A percentile compares a stretch with the other conserved stretches of the same genome.
Conservation (phyloP, 2,329 filamentous ascomycete species). For the Aureobasidium mangrovei region DNA sequence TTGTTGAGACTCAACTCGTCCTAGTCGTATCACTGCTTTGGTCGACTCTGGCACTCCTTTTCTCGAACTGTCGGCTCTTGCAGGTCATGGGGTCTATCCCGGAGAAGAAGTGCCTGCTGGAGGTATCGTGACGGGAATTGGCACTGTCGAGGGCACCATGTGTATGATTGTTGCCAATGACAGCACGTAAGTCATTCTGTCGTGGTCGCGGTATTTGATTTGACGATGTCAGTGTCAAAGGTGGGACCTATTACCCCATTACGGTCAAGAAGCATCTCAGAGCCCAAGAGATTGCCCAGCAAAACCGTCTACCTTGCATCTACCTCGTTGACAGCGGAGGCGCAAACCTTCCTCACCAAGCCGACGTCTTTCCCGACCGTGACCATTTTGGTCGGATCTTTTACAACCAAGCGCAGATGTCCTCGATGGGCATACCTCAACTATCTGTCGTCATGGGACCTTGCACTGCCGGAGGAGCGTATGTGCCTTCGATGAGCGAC, state of each 20-base stretch:
- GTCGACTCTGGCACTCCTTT: slow-evolving; percentile 86
- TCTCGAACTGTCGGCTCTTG: slow-evolving; percentile 85
- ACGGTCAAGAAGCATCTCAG: slow-evolving; percentile 96
- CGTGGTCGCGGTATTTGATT: neutral
- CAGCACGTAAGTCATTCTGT: slow-evolving; percentile 50
- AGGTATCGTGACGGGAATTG: slow-evolving; percentile 87
- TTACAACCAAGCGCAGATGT: slow-evolving; percentile 96
- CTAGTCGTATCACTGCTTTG: slow-evolving; percentile 64
- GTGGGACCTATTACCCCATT: slow-evolving; percentile 92
- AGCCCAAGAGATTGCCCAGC: slow-evolving; percentile 80
- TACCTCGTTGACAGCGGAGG: slow-evolving; percentile 95
- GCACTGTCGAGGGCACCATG: slow-evolving; percentile 78
- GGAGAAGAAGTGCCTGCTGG: slow-evolving; percentile 82
- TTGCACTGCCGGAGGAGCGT: slow-evolving; percentile 90
- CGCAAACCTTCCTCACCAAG: slow-evolving; percentile 88
- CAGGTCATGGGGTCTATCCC: slow-evolving; percentile 75
- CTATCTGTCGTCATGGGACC: slow-evolving; percentile 95
- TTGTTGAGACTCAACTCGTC: neutral
- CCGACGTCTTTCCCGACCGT: slow-evolving; percentile 88
- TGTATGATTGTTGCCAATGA: slow-evolving; percentile 95
- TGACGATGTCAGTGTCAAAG: slow-evolving; percentile 57
- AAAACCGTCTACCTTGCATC: slow-evolving; percentile 79
- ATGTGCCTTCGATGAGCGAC: slow-evolving; percentile 95
- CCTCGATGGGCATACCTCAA: slow-evolving; percentile 77
- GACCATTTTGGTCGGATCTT: slow-evolving; percentile 97